These are phyloP conservation scores for Aspergillus texensis DNA, from an alignment of 2,329 filamentous ascomycete species.

Conservation along the genomic window DNA sequence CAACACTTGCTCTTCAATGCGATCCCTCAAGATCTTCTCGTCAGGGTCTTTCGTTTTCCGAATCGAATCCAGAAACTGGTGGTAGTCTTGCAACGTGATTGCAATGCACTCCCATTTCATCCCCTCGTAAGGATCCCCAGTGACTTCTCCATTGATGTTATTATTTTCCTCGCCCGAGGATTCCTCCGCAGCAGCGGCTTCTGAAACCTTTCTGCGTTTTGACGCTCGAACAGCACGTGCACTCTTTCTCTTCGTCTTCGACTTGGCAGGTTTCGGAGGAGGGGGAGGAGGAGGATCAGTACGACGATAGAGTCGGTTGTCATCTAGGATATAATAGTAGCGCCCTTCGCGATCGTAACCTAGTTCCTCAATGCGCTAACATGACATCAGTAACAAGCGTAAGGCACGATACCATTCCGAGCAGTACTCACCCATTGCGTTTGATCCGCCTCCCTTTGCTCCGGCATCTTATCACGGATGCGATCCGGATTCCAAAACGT, in stretches of 20 bases:
- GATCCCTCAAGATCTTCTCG: constrained; percentile 74
- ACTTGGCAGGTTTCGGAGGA: constrained; percentile 58
- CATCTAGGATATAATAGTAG: constrained; percentile 87
- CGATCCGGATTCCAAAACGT: constrained; percentile 84
- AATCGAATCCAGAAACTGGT: constrained; percentile 69
- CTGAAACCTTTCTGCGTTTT: constrained; percentile 66
- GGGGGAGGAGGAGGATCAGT: constrained; percentile 67
- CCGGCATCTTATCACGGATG: constrained; percentile 82
- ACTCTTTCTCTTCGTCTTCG: constrained; percentile 67
- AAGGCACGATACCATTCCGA: neutral
- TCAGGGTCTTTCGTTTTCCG: constrained; percentile 79
- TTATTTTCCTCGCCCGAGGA: constrained; percentile 47
- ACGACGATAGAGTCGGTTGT: constrained; percentile 87
- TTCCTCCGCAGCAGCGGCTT: constrained; percentile 41
- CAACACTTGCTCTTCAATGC: constrained; percentile 75
- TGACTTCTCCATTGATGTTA: constrained; percentile 37
- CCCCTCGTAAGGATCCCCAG: constrained; percentile 69
- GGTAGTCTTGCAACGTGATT: constrained; percentile 77
- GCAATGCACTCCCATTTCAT: constrained; percentile 92
- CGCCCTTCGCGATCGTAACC: constrained; percentile 89
- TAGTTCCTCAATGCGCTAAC: constrained; percentile 48
- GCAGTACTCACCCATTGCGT: constrained; percentile 71
- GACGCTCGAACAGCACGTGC: constrained; percentile 66
- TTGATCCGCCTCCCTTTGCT: constrained; percentile 79
- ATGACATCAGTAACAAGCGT: constrained; percentile 14